Evolutionary conservation across 2,329 filamentous ascomycete species (phyloP).

Genomic region (Aspergillus sclerotialis): DNA sequence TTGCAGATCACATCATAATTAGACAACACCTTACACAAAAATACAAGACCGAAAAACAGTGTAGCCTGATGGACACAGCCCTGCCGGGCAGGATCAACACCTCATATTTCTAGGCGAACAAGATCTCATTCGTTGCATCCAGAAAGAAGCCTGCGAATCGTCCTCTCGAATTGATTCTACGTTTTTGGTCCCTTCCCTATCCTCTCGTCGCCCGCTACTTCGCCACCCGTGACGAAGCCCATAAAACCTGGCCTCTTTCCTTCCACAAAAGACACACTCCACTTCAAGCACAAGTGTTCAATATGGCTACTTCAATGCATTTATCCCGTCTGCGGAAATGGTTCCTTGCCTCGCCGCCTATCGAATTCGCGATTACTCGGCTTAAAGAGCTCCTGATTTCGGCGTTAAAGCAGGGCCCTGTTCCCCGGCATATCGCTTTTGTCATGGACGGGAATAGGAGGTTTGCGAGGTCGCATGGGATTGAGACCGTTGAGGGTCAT

Average conservation of each 20-base stretch:
- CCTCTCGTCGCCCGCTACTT: conserved; percentile 1
- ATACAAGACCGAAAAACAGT: conserved; percentile 16
- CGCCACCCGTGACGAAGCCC: too few species aligned
- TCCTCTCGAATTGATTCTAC: too few species aligned
- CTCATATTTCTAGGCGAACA: conserved; percentile 3
- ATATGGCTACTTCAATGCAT: conserved; percentile 48
- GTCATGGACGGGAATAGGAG: conserved; percentile 98
- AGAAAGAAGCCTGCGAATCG: too few species aligned
- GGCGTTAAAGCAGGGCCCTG: conserved; percentile 78
- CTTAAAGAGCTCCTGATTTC: conserved; percentile 81
- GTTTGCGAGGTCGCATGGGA: conserved; percentile 81
- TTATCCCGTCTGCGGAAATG: conserved; percentile 61
- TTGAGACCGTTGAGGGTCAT: conserved; percentile 95
- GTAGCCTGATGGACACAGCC: conserved; percentile 23
- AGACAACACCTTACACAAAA: conserved; percentile 5
- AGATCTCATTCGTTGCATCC: too few species aligned
- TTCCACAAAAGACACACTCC: conserved; percentile 1
- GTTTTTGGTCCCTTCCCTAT: too few species aligned
- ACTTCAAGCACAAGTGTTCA: conserved; percentile 5
- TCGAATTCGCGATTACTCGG: conserved; percentile 77
- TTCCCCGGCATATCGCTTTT: conserved; percentile 95
- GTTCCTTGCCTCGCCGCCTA: conserved; percentile 79
- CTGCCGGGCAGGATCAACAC: conserved; percentile 6
- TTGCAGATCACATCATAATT: too few species aligned
- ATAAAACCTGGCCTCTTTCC: conserved; percentile 1